phyloP scores from a whole-genome alignment of 2,329 filamentous ascomycete genomes.

The Penicillium sp. region DNA sequence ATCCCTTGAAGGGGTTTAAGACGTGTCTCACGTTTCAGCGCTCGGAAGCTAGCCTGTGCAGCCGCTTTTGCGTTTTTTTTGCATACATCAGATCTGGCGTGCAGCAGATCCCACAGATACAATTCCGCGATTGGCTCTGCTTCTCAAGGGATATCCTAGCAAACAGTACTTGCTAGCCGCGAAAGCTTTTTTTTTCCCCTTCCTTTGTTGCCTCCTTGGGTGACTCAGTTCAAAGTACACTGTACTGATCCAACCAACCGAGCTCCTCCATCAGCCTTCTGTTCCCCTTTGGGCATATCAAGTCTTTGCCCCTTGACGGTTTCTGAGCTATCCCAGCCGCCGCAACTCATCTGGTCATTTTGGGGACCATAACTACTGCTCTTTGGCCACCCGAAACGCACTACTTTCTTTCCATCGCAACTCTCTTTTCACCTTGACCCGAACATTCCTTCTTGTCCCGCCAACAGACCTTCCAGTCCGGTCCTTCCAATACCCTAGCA shows the following conservation, averaged over 20 bases:
- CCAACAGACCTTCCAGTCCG: not conserved
- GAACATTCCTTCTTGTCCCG: not conserved
- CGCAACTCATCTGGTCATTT: not conserved
- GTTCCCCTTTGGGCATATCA: slow-evolving; percentile 7
- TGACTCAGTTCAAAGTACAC: slow-evolving; percentile 5
- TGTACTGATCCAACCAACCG: slow-evolving; percentile 3
- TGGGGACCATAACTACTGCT: slow-evolving; percentile 9
- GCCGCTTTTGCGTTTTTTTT: slow-evolving; percentile 7
- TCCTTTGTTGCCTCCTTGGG: slow-evolving; percentile 3
- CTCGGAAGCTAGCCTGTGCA: slow-evolving; percentile 3
- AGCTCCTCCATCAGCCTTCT: not conserved
- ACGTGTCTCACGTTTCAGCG: slow-evolving; percentile 14
- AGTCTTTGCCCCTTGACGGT: slow-evolving; percentile 11
- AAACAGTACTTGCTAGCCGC: not conserved
- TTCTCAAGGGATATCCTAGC: slow-evolving; percentile 5
- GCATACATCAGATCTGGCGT: slow-evolving; percentile 16
- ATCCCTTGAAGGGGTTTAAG: slow-evolving; percentile 1
- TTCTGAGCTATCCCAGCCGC: slow-evolving; percentile 17
- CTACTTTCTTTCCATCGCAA: not conserved
- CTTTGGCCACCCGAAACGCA: not conserved
- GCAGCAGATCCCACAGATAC: slow-evolving; percentile 9
- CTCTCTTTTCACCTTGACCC: not conserved
- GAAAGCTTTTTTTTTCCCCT: slow-evolving; percentile 5
- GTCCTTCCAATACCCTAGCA: slow-evolving; percentile 4
- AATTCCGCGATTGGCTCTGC: slow-evolving; percentile 4